Base-by-base conservation (phyloP, 345 rosid genomes). In the Eucalyptus pauciflora region DNA sequence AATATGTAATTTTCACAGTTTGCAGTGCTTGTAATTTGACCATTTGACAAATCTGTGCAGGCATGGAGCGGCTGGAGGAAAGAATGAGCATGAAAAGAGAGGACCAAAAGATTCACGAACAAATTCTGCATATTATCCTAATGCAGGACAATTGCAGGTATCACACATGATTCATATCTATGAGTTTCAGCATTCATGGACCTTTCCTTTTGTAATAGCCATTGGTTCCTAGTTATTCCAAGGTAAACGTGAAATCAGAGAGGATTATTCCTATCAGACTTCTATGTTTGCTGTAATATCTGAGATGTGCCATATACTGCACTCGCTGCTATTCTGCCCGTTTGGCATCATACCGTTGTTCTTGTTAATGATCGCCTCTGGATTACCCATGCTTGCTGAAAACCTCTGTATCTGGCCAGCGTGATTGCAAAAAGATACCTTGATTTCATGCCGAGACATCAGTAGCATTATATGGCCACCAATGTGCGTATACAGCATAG, bases 71-170 rank as follows among this genome's bases (percentile, higher is more conserved):
- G 85, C 27, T 20, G 92, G 90, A 88, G 86, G 89, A 79, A 90
- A 88, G 91, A 90, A 88, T 27, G 91, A 92, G 54, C 83, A 45
- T 88, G 93, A 88, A 86, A 88, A 91, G 79, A 94, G 87, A 85
- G 92, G 91, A 54, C 89, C 91, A 51, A 92, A 90, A 86, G 92
- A 92, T 69, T 86, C 89, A 37, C 41, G 43, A 27, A 80, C 87
- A 17, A 88, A 31, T 86, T 60, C 89, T 50, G 87, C 87, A 50
- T 81, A 90, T 86, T 92, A 87, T 89, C 52, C 87, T 50, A 90
- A 88, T 89, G 86, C 91, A 89, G 92, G 91, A 45, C 80, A 89
- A 25, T 31, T 88, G 90, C 97, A 94, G 96, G 98, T 96, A 93
- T 80, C n/a, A 86, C 86, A 49, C 50, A 46, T 25, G 12, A 25